Conservation (phyloP, 2,329 filamentous ascomycete genomes). For the Hirsutella rhossiliensis region DNA sequence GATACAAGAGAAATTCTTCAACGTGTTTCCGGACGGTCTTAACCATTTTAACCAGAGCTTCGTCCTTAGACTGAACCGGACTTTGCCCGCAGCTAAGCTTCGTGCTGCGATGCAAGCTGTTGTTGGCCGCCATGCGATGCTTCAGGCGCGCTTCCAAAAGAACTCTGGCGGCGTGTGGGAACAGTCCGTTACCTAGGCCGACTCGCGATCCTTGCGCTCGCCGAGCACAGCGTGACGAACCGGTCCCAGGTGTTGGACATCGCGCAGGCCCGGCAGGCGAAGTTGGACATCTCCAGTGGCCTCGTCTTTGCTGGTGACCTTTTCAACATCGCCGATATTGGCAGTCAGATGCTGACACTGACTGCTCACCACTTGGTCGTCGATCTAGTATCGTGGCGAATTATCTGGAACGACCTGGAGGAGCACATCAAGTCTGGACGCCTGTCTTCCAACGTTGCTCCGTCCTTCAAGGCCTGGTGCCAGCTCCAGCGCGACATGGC, state of each 20-base stretch:
- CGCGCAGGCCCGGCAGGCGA: conserved; percentile 1
- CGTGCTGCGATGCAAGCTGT: conserved; percentile 11
- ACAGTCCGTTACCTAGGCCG: conserved; percentile 8
- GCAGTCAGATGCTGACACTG: conserved; percentile 3
- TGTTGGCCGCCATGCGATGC: conserved; percentile 20
- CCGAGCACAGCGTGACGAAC: background rate
- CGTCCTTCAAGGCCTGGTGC: conserved; percentile 23
- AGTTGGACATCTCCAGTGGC: conserved; percentile 5
- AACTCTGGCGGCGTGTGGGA: conserved; percentile 4
- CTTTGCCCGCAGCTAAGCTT: conserved; percentile 6
- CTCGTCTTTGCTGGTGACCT: conserved; percentile 9
- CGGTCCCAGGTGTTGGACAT: background rate
- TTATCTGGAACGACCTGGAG: conserved; percentile 6
- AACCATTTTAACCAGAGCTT: conserved; percentile 34
- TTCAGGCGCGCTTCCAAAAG: conserved; percentile 18
- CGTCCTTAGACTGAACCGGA: conserved; percentile 16
- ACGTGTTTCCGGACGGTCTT: conserved; percentile 13
- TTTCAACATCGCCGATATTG: conserved; percentile 3
- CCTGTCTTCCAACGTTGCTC: conserved; percentile 5
- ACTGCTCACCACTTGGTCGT: conserved; percentile 9
- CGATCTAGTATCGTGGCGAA: conserved; percentile 39
- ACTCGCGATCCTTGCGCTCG: background rate
- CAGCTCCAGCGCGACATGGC: background rate
- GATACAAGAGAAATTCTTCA: conserved; percentile 30
- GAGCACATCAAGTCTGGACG: conserved; percentile 1